A percentile compares a stretch with the other conserved stretches of the same genome.
These are phyloP conservation scores for Ambrosia hybrid DNA, from an alignment of 140 eudicot genomes.

Conservation along the genomic window DNA sequence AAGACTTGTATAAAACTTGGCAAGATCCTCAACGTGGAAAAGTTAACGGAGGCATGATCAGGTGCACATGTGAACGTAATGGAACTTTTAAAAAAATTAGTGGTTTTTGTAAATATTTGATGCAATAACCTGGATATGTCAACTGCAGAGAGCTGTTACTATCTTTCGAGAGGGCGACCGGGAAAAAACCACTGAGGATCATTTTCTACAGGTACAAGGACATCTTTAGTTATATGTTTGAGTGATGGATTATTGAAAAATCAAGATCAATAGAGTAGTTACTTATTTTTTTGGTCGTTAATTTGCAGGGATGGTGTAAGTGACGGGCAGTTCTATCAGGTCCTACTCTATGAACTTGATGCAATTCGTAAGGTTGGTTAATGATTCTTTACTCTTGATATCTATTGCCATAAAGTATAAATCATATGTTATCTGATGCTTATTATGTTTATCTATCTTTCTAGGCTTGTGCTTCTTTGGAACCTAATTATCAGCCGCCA, in stretches of 20 bases:
- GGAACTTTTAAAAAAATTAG: not conserved
- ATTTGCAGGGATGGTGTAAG: conserved; percentile 90
- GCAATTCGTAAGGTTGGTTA: conserved; percentile 82
- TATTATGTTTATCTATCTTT: conserved; percentile 3
- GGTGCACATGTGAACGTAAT: conserved; percentile 34
- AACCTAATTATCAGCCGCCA: conserved; percentile 77
- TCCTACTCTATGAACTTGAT: conserved; percentile 83
- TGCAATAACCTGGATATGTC: not conserved
- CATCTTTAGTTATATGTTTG: not conserved
- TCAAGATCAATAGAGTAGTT: not conserved
- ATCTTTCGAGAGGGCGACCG: conserved; percentile 72
- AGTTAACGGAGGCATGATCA: conserved; percentile 85
- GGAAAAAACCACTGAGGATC: conserved; percentile 81
- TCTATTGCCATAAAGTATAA: not conserved
- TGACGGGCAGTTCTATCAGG: conserved; percentile 93
- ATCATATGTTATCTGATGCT: conserved; percentile 1
- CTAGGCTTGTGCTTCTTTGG: conserved; percentile 90
- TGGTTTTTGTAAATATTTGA: not conserved
- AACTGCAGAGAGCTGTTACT: conserved; percentile 73
- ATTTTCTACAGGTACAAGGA: conserved; percentile 82
- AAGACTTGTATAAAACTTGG: conserved; percentile 86
- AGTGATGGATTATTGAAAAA: not conserved
- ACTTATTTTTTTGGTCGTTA: not conserved
- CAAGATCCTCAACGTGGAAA: conserved; percentile 77
- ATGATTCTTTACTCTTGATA: not conserved